Percentiles rank a stretch among this genome's conserved stretches.
These are phyloP conservation scores for Dipodascus geniculatus DNA, from an alignment of 805 yeast genomes.

Conservation along the genomic window DNA sequence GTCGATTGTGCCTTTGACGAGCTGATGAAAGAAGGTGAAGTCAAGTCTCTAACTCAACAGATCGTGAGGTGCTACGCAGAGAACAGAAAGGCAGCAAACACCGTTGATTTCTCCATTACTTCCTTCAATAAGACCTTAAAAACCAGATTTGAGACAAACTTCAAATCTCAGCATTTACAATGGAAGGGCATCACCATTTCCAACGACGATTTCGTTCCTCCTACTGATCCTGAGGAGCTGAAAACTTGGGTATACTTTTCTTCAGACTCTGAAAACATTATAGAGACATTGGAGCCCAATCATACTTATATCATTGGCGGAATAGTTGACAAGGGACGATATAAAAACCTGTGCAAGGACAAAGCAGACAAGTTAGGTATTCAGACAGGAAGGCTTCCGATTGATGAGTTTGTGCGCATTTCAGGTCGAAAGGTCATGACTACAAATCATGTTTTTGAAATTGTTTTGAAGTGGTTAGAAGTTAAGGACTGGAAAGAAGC, in stretches of 20 bases:
- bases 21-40: slow-evolving; percentile 65
- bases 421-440: slow-evolving; percentile 85
- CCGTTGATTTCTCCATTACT: slow-evolving; percentile 47
- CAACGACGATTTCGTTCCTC: slow-evolving; percentile 28
- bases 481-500: slow-evolving; percentile 73
- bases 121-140: slow-evolving; percentile 56
- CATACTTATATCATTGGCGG: slow-evolving; percentile 86
- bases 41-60: slow-evolving; percentile 64
- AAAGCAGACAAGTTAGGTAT: slow-evolving; percentile 71
- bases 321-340: slow-evolving; percentile 88
- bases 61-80: slow-evolving; percentile 73
- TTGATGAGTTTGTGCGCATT: slow-evolving; percentile 69
- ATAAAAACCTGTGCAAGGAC: slow-evolving; percentile 64
- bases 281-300: slow-evolving; percentile 53
- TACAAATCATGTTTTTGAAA: slow-evolving; percentile 88
- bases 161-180: slow-evolving; percentile 41
- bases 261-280: slow-evolving; percentile 70
- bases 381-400: slow-evolving; percentile 69
- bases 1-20: slow-evolving; percentile 89
- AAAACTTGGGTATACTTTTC: slow-evolving; percentile 56
- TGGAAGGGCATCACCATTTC: slow-evolving; percentile 59
- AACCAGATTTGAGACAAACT: slow-evolving; percentile 52
- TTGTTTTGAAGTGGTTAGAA: slow-evolving; percentile 73
- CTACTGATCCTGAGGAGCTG: slow-evolving; percentile 23
- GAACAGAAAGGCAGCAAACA: slow-evolving; percentile 48